Conservation (phyloP, 2,329 filamentous ascomycete genomes). For the Colletotrichum sp. region DNA sequence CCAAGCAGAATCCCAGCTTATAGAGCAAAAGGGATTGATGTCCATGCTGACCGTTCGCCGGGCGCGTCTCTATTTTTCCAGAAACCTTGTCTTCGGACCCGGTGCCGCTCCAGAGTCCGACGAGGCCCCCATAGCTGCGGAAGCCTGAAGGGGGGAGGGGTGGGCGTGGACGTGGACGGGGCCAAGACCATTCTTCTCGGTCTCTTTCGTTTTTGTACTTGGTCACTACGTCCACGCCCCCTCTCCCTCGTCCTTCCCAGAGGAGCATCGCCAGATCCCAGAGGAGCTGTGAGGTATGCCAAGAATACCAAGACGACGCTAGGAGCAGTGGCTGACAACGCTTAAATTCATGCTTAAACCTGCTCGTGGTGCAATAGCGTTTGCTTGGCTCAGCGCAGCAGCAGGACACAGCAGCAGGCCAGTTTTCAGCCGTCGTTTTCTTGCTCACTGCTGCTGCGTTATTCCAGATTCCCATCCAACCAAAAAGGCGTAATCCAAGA, state of each 20-base stretch:
- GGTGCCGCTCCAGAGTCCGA: constrained; percentile 3
- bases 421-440: not conserved
- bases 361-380: constrained; percentile 21
- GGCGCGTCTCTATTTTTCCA: not conserved
- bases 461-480: not conserved
- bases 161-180: not conserved
- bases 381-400: not conserved
- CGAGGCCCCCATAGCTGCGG: constrained; percentile 24
- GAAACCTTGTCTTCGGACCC: constrained; percentile 18
- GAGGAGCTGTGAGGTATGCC: constrained; percentile 33
- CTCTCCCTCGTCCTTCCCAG: not conserved
- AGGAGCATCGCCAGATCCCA: constrained; percentile 11
- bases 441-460: not conserved
- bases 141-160: not conserved
- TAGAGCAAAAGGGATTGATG: not conserved
- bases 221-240: not conserved
- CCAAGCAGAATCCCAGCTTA: not conserved
- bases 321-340: constrained; percentile 45
- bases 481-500: not conserved
- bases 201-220: not conserved
- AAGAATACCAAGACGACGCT: constrained; percentile 34
- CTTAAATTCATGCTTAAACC: constrained; percentile 57
- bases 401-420: not conserved
- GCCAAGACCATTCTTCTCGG: not conserved
- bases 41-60: not conserved